Conservation (phyloP, 139 green algal genomes). For the Yamagishiella unicocca region DNA sequence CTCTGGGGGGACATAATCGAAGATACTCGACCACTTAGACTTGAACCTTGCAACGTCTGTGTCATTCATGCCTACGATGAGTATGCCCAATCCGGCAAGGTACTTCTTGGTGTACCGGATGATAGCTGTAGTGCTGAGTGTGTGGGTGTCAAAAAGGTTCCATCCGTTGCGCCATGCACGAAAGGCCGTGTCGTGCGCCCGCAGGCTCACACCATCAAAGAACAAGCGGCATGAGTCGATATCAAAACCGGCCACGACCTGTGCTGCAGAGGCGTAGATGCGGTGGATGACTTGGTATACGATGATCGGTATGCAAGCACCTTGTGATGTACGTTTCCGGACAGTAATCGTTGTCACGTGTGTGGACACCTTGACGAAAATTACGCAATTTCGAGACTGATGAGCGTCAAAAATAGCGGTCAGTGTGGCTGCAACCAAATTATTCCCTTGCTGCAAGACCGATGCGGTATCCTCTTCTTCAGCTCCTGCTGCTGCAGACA, state of each 20-base stretch:
- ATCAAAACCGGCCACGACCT: not conserved
- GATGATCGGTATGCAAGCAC: not conserved
- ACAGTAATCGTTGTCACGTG: not conserved
- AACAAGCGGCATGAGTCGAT: not conserved
- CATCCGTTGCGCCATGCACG: not conserved
- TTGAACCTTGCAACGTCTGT: too few species aligned
- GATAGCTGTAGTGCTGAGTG: not conserved
- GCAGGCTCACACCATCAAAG: not conserved
- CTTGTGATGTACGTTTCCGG: too few species aligned
- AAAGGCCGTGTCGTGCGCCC: not conserved
- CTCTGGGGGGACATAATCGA: too few species aligned
- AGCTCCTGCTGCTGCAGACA: not conserved
- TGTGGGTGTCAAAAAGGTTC: not conserved
- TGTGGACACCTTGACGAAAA: constrained; percentile 8
- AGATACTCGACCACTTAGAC: too few species aligned
- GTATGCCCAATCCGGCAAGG: not conserved
- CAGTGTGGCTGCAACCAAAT: not conserved
- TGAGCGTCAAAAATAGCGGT: not conserved
- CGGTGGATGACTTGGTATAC: not conserved
- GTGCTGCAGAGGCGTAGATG: not conserved
- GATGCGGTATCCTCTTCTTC: not conserved
- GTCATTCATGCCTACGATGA: not conserved
- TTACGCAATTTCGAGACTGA: not conserved
- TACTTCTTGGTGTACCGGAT: not conserved
- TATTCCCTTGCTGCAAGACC: not conserved